Evolutionary conservation across 495 filamentous ascomycete species (phyloP), one percentile per base, ranked within the genome.

Genomic region (Podospora comata): DNA sequence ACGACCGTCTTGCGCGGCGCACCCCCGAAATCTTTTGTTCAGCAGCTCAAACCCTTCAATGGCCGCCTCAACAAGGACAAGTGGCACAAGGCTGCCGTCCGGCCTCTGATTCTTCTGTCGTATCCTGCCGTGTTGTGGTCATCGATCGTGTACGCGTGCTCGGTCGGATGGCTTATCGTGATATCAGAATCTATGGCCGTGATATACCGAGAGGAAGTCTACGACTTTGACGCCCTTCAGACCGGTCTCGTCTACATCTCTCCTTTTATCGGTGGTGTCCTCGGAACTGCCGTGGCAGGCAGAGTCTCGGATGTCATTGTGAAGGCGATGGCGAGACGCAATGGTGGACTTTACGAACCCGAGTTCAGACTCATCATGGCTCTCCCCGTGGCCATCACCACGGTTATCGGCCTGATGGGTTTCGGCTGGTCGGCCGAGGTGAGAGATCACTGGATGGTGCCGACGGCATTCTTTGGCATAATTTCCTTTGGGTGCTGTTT

Each of bases 311-410:
- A 99, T 72, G 77, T 93, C 30, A 87, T 97, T 61, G 92, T 93
- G 4, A 87, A 85, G 62, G 88, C 76, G 18, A 92, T 99, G 89
- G 87, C 90, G 6, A 84, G 87, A 18, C 85, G 88, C n/a, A 99
- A 99, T 71, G 91, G 89, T 18, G 95, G 95, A 7, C 82, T 99
- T 16, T 99, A 97, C 78, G 95, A 97, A 79, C 94, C 94, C 2
- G 94, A 99, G 79, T 97, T 97, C 78, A 85, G 94, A 26, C 86
- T 98, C 15, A 88, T 97, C 64, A 97, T 99, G 94, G 92, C 88
- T 2, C 79, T 90, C 30, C 94, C 94, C 2, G 86, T 97, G 19
- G 85, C 89, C 0, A 68, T 97, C 60, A 85, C 88, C 16, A 97
- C 94, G 0, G 87, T 88, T 6, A 89, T 94, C 34, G 95, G 94